These are phyloP conservation scores for Claviceps spartinae DNA, from an alignment of 2,329 filamentous ascomycete genomes.

Conservation along the genomic window DNA sequence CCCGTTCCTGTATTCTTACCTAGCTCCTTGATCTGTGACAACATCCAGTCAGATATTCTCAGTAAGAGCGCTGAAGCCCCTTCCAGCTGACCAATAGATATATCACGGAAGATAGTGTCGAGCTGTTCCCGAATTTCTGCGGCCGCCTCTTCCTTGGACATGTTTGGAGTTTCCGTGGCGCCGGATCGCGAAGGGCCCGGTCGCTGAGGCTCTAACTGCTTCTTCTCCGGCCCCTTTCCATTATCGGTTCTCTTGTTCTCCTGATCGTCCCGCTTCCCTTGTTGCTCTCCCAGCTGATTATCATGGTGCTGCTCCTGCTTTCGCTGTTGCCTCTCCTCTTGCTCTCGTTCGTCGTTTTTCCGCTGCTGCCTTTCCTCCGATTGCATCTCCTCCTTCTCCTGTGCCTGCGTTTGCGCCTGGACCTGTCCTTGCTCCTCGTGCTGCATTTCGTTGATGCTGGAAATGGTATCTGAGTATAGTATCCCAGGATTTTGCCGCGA, in stretches of 20 bases:
- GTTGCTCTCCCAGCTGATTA: too few relatives aligned
- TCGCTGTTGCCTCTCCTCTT: background rate
- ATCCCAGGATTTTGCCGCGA: slow-evolving; percentile 45
- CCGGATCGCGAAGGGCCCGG: slow-evolving; percentile 18
- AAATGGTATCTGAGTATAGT: slow-evolving; percentile 35
- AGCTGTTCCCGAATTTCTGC: slow-evolving; percentile 54
- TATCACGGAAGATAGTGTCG: slow-evolving; percentile 56
- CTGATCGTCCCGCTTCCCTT: too few relatives aligned
- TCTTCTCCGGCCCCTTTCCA: too few relatives aligned
- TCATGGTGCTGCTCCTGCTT: slow-evolving; percentile 8
- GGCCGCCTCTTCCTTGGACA: slow-evolving; percentile 41
- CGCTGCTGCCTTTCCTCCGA: too few relatives aligned
- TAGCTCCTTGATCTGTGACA: slow-evolving; percentile 40
- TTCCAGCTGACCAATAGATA: slow-evolving; percentile 39
- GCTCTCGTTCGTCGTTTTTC: too few relatives aligned
- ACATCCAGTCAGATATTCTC: slow-evolving; percentile 40
- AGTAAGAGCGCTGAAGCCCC: slow-evolving; percentile 38
- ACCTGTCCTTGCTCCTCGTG: slow-evolving; percentile 7
- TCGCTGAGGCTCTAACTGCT: background rate
- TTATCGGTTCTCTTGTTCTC: too few relatives aligned
- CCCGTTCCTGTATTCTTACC: slow-evolving; percentile 27
- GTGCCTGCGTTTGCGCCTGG: too few relatives aligned
- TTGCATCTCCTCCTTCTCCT: too few relatives aligned
- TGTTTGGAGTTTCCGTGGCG: slow-evolving; percentile 36
- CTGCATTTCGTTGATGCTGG: slow-evolving; percentile 32